Conservation (phyloP, 129 eudicot genomes). For the Lonicera japonica region DNA sequence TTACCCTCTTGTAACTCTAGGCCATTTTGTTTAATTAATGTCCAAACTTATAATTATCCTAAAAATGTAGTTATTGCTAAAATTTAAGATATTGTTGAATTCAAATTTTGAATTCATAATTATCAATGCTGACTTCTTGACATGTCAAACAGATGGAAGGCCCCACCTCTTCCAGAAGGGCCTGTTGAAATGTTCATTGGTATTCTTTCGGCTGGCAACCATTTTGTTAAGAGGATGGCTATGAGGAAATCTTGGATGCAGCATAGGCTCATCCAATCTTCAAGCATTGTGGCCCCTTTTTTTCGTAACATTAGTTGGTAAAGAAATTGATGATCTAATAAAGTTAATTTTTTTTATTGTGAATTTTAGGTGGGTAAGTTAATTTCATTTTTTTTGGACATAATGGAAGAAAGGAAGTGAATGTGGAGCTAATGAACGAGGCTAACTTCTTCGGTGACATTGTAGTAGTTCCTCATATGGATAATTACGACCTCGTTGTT, state of each 20-base stretch:
- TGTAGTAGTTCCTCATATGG: slow-evolving; percentile 83
- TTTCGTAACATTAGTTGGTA: slow-evolving; percentile 81
- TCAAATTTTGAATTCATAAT: no score
- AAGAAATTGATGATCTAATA: background rate
- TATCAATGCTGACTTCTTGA: slow-evolving; percentile 79
- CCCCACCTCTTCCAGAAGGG: slow-evolving; percentile 57
- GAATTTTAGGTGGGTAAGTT: no score
- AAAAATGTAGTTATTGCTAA: no score
- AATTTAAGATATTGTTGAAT: no score
- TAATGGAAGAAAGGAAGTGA: slow-evolving; percentile 76
- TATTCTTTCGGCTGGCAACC: slow-evolving; percentile 87
- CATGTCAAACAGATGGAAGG: slow-evolving; percentile 58
- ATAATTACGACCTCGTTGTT: slow-evolving; percentile 88
- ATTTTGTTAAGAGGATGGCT: slow-evolving; percentile 97
- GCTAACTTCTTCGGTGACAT: slow-evolving; percentile 88
- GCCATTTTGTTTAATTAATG: no score
- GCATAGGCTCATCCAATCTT: slow-evolving; percentile 56
- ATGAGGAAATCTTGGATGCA: slow-evolving; percentile 99
- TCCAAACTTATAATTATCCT: no score
- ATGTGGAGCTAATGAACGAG: slow-evolving; percentile 72
- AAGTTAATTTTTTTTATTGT: background rate
- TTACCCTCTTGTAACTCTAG: no score
- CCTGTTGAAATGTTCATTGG: slow-evolving; percentile 73
- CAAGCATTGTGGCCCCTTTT: slow-evolving; percentile 77
- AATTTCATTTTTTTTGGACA: slow-evolving; percentile 17